These are phyloP conservation scores for Allium cepa DNA, from an alignment of 106 monocot genomes.

Conservation along the genomic window DNA sequence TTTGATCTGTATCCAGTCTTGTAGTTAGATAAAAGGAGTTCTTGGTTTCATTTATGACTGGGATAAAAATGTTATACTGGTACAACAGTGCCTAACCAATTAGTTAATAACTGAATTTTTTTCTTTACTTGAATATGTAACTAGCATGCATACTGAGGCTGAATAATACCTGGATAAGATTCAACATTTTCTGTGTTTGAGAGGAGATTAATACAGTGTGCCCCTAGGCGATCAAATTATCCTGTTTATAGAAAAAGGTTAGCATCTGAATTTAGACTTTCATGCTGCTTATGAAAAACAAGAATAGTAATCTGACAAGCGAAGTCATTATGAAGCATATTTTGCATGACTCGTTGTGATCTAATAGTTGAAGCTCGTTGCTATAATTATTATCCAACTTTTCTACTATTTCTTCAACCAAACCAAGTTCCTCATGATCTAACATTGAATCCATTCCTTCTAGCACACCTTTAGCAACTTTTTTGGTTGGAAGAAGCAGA, in stretches of 20 bases:
- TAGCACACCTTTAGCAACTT: slow-evolving; percentile 82
- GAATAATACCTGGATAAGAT: slow-evolving; percentile 68
- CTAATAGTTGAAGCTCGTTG: slow-evolving; percentile 27
- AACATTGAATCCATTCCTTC: slow-evolving; percentile 92
- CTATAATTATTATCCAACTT: slow-evolving; percentile 42
- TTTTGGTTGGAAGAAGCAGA: slow-evolving; percentile 77
- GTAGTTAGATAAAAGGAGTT: too few species aligned
- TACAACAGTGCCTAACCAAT: too few species aligned
- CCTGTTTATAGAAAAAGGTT: slow-evolving; percentile 34
- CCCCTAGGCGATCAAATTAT: slow-evolving; percentile 61
- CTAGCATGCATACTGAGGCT: neutral
- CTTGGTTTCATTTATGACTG: too few species aligned
- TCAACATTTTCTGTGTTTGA: slow-evolving; percentile 97
- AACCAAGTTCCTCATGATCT: too few species aligned
- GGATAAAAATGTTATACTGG: too few species aligned
- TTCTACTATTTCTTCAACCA: slow-evolving; percentile 66
- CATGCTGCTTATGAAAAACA: neutral
- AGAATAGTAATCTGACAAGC: slow-evolving; percentile 43
- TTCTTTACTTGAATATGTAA: too few species aligned
- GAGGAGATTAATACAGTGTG: too few species aligned
- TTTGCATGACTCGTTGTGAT: slow-evolving; percentile 76
- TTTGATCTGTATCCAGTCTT: too few species aligned
- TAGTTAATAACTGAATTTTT: too few species aligned
- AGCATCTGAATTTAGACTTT: neutral
- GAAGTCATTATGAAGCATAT: slow-evolving; percentile 72